Evolutionary conservation across 2,329 filamentous ascomycete genomes (phyloP), one percentile per base, ranked within the genome.

Genomic region (Talaromyces funiculosus): DNA sequence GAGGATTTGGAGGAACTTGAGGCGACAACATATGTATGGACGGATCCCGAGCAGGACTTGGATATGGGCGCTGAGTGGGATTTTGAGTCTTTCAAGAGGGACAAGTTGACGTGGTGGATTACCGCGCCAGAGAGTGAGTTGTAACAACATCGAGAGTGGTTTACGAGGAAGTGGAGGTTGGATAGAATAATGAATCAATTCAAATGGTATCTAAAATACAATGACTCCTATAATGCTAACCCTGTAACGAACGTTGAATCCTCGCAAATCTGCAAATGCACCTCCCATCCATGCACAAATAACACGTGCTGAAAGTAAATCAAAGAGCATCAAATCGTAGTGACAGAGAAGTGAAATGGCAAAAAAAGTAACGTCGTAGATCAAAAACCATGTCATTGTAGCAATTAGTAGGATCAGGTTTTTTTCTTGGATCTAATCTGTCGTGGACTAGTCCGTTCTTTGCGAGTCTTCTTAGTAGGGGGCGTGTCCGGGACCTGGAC

Each of bases 41-140:
- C 79, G 47, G 72, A 70, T 14, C 64, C 77, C 1, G 72, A 77
- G 16, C 65, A 73, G 0, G 38, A 69, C 0, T 76, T 97, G 18
- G 90, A 96, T 20, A 43, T 61, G 73, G 79, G 83, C 33, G 75
- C 78, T 22, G 92, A 96, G 73, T 97, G 93, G 93, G 90, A 96
- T 72, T 94, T 92, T 76, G 86, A 87, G 53, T 85, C 89, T 64
- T 97, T 97, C 71, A 85, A 88, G 63, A 80, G 81, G 67, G 87
- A 94, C 63, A 96, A 92, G 78, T 78, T 89, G 81, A 69, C 73
- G 53, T 77, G 78, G 66, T 88, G 86, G 86, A 78, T 81, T 62
- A 81, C 78, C 12, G 73, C 68, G 0, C 72, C 72, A 33, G 77
- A 79, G 63, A 75, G 73, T 18, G 78, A 81, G 61, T 78, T 77